Evolutionary conservation across 345 rosid species (phyloP), one percentile per base, ranked within the genome.

Genomic region (Salix exigua): DNA sequence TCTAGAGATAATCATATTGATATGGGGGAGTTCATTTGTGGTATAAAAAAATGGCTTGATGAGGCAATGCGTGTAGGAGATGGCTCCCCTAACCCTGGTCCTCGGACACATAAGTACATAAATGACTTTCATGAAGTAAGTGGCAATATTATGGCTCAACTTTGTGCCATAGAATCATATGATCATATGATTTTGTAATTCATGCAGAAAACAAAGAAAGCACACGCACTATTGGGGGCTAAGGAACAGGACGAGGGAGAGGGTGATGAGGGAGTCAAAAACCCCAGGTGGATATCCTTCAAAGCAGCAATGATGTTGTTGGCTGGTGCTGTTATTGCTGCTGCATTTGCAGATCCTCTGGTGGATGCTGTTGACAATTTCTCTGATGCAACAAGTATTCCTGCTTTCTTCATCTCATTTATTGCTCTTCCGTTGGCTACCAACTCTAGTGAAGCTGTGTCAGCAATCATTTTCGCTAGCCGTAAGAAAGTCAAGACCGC

Each of bases 391-490:
- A 93, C 99, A n/a, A 88, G 93, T 69, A 93, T 96, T 77, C 97
- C 99, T 18, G 81, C 98, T 73, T 96, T 96, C 88, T 96, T 96
- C 86, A 93, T 93, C 82, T 96, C 99, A 11, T 96, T 93, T 72
- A 89, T 96, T 33, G 97, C 83, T 40, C 88, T 96, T 79, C 99
- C 99, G 58, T 80, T 94, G 78, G 99, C 98, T 70, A 96, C 97
- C 77, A 93, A 92, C 82, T 90, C 98, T 25, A 90, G 99, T 72
- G 98, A 96, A 91, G 88, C 98, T 1, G 97, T 94, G 33, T 92
- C 99, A 31, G 95, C 98, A 58, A 94, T 96, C 73, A 92, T 91
- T 67, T 92, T 94, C 37, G 87, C 99, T n/a, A 86, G 85, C 67
- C 95, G 97, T 25, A 96, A 93, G 78, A 89, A 86, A 86, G 77